A percentile compares a stretch with the other conserved stretches of the same genome.
Evolutionary conservation across 371 early-diverging fungal genomes (phyloP).

Genomic region (Mucor lusitanicus): DNA sequence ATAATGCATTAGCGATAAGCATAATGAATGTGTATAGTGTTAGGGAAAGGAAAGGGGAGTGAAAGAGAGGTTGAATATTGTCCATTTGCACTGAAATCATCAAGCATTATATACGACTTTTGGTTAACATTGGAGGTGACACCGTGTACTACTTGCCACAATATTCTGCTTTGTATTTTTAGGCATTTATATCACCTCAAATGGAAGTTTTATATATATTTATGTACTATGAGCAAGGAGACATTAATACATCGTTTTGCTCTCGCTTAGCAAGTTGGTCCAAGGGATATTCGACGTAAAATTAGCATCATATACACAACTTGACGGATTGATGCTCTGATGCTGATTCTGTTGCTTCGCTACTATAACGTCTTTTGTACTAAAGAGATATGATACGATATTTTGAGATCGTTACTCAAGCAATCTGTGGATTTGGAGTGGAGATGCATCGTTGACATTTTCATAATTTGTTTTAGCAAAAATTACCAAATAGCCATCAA

Average conservation of each 20-base stretch:
- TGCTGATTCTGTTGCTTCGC: too few species aligned
- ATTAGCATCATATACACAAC: not conserved
- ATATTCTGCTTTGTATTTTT: not conserved
- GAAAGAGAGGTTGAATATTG: not conserved
- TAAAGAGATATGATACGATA: not conserved
- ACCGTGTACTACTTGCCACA: not conserved
- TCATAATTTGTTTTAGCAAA: not conserved
- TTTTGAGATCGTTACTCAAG: not conserved
- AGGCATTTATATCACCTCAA: not conserved
- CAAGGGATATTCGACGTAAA: not conserved
- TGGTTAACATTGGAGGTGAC: not conserved
- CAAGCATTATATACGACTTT: not conserved
- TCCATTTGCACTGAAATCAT: not conserved
- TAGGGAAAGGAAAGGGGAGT: not conserved
- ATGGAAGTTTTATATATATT: not conserved
- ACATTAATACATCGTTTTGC: not conserved
- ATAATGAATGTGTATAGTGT: constrained; percentile 11
- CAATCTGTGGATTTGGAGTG: not conserved
- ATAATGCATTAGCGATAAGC: constrained; percentile 14
- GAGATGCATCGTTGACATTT: not conserved
- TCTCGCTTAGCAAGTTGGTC: not conserved
- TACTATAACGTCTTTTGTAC: too few species aligned
- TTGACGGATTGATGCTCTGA: too few species aligned
- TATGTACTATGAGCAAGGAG: not conserved
- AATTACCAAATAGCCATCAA: not conserved